phyloP scores from a whole-genome alignment of 2,329 filamentous ascomycete species.

The Cladosporium colombiae region DNA sequence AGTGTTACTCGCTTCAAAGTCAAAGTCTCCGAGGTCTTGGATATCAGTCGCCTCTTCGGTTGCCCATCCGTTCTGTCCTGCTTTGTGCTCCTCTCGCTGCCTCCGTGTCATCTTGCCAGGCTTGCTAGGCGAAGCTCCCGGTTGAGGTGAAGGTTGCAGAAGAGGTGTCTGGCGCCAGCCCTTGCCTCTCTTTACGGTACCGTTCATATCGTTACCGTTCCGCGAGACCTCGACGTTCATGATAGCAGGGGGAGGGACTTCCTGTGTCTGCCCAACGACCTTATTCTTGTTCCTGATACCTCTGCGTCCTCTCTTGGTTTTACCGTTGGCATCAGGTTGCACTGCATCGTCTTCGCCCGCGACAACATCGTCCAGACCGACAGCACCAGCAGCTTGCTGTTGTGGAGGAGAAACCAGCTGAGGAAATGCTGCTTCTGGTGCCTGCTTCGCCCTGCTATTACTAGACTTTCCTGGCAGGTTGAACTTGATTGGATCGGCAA shows the following conservation, averaged over 20 bases:
- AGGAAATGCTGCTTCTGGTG: neutral
- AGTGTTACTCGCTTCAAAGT: conserved; percentile 84
- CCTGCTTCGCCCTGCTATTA: neutral
- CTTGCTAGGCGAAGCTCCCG: conserved; percentile 42
- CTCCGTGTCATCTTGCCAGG: conserved; percentile 46
- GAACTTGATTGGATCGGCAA: conserved; percentile 31
- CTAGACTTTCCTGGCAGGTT: conserved; percentile 12
- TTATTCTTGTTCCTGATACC: conserved; percentile 33
- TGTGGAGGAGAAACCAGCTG: neutral
- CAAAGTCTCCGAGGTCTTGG: conserved; percentile 90
- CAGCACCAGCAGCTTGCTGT: neutral
- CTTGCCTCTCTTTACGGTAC: conserved; percentile 52
- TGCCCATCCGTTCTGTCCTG: conserved; percentile 78
- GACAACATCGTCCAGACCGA: conserved; percentile 11
- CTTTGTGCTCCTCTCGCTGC: conserved; percentile 51
- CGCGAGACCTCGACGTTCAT: conserved; percentile 39
- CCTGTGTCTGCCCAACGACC: conserved; percentile 18
- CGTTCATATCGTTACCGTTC: conserved; percentile 42
- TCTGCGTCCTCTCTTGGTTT: conserved; percentile 51
- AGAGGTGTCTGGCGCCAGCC: conserved; percentile 70
- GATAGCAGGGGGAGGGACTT: conserved; percentile 30
- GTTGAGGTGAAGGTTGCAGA: conserved; percentile 59
- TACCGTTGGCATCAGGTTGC: conserved; percentile 39
- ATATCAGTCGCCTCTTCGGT: conserved; percentile 95
- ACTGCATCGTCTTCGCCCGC: conserved; percentile 13